Evolutionary conservation across 2,329 filamentous ascomycete species (phyloP).

Genomic region (Paecilomyces formosus): DNA sequence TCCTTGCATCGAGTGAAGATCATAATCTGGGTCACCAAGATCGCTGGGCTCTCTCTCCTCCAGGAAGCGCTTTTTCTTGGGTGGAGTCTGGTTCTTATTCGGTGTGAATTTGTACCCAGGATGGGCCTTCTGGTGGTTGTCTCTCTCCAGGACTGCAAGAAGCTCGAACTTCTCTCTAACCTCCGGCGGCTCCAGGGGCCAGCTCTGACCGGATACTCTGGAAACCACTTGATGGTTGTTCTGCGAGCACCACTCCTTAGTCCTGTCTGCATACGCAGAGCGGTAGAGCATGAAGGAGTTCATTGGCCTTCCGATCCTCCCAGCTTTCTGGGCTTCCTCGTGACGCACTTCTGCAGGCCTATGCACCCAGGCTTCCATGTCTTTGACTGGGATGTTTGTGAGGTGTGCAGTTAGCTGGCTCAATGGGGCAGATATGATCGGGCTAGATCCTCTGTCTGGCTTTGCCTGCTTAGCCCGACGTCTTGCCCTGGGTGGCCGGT

Average conservation of each 20-base stretch:
- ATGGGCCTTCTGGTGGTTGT: conserved; percentile 77
- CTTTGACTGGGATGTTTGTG: conserved; percentile 52
- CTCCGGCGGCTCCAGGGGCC: conserved; percentile 69
- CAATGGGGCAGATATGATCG: conserved; percentile 10
- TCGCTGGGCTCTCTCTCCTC: conserved; percentile 34
- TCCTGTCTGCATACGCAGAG: conserved; percentile 80
- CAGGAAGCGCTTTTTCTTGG: conserved; percentile 42
- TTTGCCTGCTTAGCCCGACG: conserved; percentile 10
- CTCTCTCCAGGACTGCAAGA: conserved; percentile 71
- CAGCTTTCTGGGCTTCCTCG: conserved; percentile 62
- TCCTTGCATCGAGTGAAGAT: conserved; percentile 12
- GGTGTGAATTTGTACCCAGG: conserved; percentile 93
- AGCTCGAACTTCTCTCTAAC: conserved; percentile 69
- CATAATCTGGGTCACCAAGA: conserved; percentile 21
- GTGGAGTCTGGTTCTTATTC: conserved; percentile 52
- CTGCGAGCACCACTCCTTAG: conserved; percentile 70
- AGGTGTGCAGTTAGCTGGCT: conserved; percentile 13
- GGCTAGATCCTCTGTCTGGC: conserved; percentile 4
- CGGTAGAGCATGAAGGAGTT: conserved; percentile 98
- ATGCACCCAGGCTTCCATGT: conserved; percentile 76
- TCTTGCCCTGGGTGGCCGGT: conserved; percentile 10
- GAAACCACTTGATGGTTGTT: conserved; percentile 95
- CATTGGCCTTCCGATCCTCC: conserved; percentile 85
- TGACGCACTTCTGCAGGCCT: conserved; percentile 59
- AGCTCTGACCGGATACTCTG: conserved; percentile 75